Evolutionary conservation across 2,329 filamentous ascomycete genomes (phyloP), one percentile per base, ranked within the genome.

Genomic region (Neofusicoccum parvum): DNA sequence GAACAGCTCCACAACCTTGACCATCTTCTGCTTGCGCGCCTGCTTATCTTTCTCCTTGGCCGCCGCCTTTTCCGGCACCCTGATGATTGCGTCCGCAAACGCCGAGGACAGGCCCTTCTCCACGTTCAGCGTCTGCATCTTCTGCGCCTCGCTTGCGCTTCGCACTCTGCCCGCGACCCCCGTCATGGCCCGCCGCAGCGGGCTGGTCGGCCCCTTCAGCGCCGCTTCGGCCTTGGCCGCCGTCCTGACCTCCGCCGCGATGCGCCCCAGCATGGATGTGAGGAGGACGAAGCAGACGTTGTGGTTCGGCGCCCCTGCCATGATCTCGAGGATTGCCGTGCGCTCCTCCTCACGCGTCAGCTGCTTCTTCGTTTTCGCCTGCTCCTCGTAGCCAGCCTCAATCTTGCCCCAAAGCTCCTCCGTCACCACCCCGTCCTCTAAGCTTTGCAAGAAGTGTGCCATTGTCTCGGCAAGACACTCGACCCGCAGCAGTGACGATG

Each of bases 231-330:
- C 73, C 32, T 78, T 76, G 23, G 77, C 76, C 20, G 81, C 73
- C 0, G 82, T 81, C 1, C 79, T 79, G 6, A 88, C 76, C 71
- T 90, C 87, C 39, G 81, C 80, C 34, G 83, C 79, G 43, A 90
- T 82, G 11, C 84, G 82, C 23, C 83, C 83, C 11, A 97, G 83
- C 78, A 93, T 94, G 9, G 91, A 88, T 0, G 90, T 92, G 15
- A 97, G 80, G 69, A 97, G 93, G 2, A 96, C 91, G 72, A 97
- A 96, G 0, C 91, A 90, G 64, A 97, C 94, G 73, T 92, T 95
- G 78, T 96, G 90, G 58, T 90, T 89, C 1, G 73, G 91, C 0
- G 87, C 85, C 1, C 85, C 81, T 0, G 90, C 86, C 2, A 97
- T 83, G 2, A 90, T 85, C 69, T 97, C 94, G 5, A 97, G 86